Evolutionary conservation across 768 basidiomycete genomes (phyloP).

Genomic region (Mycena galopus): DNA sequence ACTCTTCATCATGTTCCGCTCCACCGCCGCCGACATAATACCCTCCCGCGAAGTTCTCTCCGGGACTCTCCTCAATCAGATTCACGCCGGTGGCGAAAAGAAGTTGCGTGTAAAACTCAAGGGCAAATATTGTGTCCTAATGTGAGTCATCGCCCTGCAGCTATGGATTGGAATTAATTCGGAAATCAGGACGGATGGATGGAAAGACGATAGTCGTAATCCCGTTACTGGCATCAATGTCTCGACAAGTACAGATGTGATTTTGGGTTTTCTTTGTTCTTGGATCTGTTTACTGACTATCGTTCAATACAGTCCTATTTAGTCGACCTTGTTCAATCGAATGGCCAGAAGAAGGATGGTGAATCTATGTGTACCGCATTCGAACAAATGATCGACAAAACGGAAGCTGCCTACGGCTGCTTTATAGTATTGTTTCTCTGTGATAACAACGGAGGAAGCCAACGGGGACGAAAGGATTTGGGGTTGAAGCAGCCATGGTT

Average conservation of each 20-base stretch:
- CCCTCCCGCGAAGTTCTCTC: slow-evolving; percentile 38
- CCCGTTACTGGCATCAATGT: slow-evolving; percentile 43
- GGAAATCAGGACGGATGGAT: slow-evolving; percentile 37
- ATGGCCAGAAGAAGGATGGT: neutral
- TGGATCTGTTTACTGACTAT: too few relatives aligned
- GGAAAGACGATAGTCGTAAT: slow-evolving; percentile 43
- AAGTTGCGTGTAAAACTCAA: slow-evolving; percentile 25
- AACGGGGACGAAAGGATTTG: slow-evolving; percentile 41
- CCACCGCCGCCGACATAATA: slow-evolving; percentile 39
- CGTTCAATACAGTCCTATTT: slow-evolving; percentile 36
- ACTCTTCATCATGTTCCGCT: slow-evolving; percentile 45
- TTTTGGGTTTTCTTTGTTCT: neutral
- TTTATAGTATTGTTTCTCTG: slow-evolving; percentile 35
- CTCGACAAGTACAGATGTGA: slow-evolving; percentile 39
- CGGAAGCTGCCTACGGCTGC: slow-evolving; percentile 34
- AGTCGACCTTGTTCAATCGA: slow-evolving; percentile 27
- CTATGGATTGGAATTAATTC: too few relatives aligned
- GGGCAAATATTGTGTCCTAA: slow-evolving; percentile 34
- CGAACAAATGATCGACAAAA: slow-evolving; percentile 40
- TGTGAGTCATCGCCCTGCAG: too few relatives aligned
- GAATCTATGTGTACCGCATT: slow-evolving; percentile 37
- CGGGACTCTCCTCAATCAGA: slow-evolving; percentile 40
- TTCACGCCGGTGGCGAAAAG: slow-evolving; percentile 22
- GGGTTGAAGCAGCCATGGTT: neutral
- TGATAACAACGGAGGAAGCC: slow-evolving; percentile 46